Percentiles rank a stretch among this genome's conserved stretches.
phyloP scores from a whole-genome alignment of 2,329 filamentous ascomycete species.

The Verticillium isaacii region DNA sequence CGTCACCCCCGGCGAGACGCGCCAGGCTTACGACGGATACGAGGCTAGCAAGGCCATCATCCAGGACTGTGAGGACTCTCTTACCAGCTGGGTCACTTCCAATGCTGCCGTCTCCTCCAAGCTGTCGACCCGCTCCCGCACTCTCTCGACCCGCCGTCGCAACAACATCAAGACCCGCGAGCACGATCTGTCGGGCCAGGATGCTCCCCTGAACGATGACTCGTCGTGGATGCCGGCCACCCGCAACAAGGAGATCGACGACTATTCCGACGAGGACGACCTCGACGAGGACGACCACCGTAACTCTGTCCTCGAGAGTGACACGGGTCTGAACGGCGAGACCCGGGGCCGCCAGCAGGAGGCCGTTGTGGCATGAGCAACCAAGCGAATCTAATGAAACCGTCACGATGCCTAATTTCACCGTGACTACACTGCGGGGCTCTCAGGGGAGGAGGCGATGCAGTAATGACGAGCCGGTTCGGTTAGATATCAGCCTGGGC shows the following conservation, averaged over 20 bases:
- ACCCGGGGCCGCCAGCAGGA: slow-evolving; percentile 51
- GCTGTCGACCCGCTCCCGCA: slow-evolving; percentile 82
- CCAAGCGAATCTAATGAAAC: slow-evolving; percentile 1
- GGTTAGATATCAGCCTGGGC: neutral
- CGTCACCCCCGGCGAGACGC: slow-evolving; percentile 94
- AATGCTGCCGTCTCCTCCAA: slow-evolving; percentile 85
- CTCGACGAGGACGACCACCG: slow-evolving; percentile 51
- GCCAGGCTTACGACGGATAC: slow-evolving; percentile 93
- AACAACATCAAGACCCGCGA: slow-evolving; percentile 62
- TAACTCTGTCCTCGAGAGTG: slow-evolving; percentile 46
- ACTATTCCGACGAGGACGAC: slow-evolving; percentile 61
- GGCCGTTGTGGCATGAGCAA: slow-evolving; percentile 36
- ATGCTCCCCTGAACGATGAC: slow-evolving; percentile 69
- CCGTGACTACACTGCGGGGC: slow-evolving; percentile 1
- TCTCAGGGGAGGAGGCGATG: neutral
- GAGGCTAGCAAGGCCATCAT: slow-evolving; percentile 98
- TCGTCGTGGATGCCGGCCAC: slow-evolving; percentile 82
- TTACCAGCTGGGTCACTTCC: slow-evolving; percentile 93
- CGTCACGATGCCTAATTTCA: slow-evolving; percentile 5
- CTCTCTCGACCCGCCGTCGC: slow-evolving; percentile 77
- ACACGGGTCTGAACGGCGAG: slow-evolving; percentile 49
- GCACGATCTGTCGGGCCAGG: slow-evolving; percentile 78
- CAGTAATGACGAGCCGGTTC: neutral
- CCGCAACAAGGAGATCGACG: slow-evolving; percentile 51
- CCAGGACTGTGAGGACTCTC: slow-evolving; percentile 94